Base-by-base conservation (phyloP, 1,284 basidiomycete species). In the Phylloboletellus chloephorus region DNA sequence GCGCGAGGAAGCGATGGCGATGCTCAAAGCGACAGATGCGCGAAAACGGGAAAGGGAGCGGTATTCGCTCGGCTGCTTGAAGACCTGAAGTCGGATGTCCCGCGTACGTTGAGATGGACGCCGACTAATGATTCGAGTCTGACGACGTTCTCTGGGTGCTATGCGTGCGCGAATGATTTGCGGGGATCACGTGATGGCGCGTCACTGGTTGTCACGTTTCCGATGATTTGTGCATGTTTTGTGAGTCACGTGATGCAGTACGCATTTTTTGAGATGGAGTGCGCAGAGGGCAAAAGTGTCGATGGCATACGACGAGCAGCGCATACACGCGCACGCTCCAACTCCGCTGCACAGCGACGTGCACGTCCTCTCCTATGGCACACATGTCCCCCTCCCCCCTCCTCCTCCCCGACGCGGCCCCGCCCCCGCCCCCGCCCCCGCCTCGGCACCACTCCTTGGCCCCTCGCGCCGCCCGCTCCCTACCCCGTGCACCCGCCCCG, bases 1-100 rank as follows among this genome's bases (percentile, higher is more conserved):
- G 19, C 80, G 76, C 22, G 88, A 88, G 42, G 91, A 96, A 62
- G 93, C 93, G 2, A 69, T 95, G 24, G 76, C 71, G 23, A 77
- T 95, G 70, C 74, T 96, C 49, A 86, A 82, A 58, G 76, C 71
- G 39, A 86, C 79, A 50, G 83, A 82, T 56, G 71, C 76, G 0
- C 76, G 78, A 23, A 94, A 95, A 68, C 74, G 72, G 30, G 82
- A 84, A 50, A 73, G 90, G 37, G 88, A 92, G 59, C 76, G 67
- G 8, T 74, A 74, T 9, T 43, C 21, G 11, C n/a, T 21, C 22
- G 17, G 24, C 5, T 30, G 17, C 20, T 38, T 36, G 37, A 31
- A 53, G 34, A 37, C 21, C 25, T 21, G 16, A 5, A 10, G 13
- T 4, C 21, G 88, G 88, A 20, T 96, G 95, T 66, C 91, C 90